A percentile compares a stretch with the other conserved stretches of the same genome.
These are phyloP conservation scores for Colletotrichum sp. DNA, from an alignment of 2,329 filamentous ascomycete genomes.

Conservation along the genomic window DNA sequence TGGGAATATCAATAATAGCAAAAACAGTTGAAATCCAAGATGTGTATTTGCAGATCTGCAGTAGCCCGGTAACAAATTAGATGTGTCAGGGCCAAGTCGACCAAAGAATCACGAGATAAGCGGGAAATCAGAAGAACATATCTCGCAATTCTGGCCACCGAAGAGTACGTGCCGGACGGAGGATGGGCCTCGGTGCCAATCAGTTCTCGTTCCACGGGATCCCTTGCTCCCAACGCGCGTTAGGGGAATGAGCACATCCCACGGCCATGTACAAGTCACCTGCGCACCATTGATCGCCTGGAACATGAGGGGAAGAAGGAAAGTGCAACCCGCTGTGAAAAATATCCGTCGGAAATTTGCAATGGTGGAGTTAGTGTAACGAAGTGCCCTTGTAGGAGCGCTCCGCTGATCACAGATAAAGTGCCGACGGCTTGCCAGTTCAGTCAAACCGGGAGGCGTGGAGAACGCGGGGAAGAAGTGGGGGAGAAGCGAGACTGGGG, in stretches of 20 bases:
- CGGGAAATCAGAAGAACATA: not conserved
- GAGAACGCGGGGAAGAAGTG: not conserved
- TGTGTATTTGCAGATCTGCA: not conserved
- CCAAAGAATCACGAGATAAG: not conserved
- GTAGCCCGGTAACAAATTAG: rapidly evolving
- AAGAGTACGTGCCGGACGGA: not conserved
- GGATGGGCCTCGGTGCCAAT: not conserved
- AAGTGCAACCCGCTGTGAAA: not conserved
- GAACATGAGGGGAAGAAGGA: not conserved
- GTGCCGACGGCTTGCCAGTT: not conserved
- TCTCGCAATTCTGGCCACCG: not conserved
- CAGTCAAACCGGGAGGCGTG: not conserved
- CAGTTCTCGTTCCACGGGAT: not conserved
- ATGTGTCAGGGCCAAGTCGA: not conserved
- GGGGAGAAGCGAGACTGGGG: not conserved
- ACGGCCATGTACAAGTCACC: not conserved
- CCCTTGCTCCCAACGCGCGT: not conserved
- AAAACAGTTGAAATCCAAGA: not conserved
- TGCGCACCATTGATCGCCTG: not conserved
- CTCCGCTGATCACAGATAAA: not conserved
- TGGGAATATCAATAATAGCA: not conserved
- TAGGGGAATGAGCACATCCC: not conserved
- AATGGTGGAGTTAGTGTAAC: not conserved
- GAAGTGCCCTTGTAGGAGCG: not conserved
- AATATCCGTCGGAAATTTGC: not conserved